phyloP scores from a whole-genome alignment of 495 filamentous ascomycete genomes.

The Penicillium diatomitis region DNA sequence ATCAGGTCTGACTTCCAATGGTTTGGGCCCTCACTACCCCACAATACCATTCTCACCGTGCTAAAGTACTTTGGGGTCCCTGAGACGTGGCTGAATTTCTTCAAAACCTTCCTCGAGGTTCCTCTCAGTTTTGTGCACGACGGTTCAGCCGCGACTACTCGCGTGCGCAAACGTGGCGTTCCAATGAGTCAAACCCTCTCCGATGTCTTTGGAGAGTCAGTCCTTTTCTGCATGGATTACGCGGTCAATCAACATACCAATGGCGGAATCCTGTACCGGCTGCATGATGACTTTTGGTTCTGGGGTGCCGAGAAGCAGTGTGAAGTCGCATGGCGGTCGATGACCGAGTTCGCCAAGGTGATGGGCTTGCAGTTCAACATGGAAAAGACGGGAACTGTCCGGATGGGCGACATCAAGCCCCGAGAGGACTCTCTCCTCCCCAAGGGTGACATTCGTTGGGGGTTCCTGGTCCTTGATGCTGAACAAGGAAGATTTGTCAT shows the following conservation, averaged over 20 bases:
- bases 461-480: slow-evolving; percentile 51
- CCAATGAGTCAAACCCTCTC: slow-evolving; percentile 53
- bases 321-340: slow-evolving; percentile 48
- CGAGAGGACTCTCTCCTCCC: slow-evolving; percentile 24
- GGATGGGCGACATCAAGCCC: slow-evolving; percentile 8
- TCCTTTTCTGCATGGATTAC: slow-evolving; percentile 59
- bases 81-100: slow-evolving; percentile 51
- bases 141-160: slow-evolving; percentile 28
- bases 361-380: slow-evolving; percentile 51
- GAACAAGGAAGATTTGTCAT: slow-evolving; percentile 49
- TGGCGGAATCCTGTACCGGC: slow-evolving; percentile 45
- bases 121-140: slow-evolving; percentile 53
- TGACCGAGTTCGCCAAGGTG: slow-evolving; percentile 42
- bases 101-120: slow-evolving; percentile 48
- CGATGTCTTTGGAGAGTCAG: slow-evolving; percentile 48
- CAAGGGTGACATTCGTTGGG: slow-evolving; percentile 54
- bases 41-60: slow-evolving; percentile 46
- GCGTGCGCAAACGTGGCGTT: slow-evolving; percentile 44
- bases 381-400: slow-evolving; percentile 51
- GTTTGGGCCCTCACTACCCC: slow-evolving; percentile 53
- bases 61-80: slow-evolving; percentile 53
- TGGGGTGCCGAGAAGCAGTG: slow-evolving; percentile 49
- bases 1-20: slow-evolving; percentile 54
- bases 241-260: slow-evolving; percentile 51
- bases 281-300: slow-evolving; percentile 65